These are phyloP conservation scores for Talaromyces sp. DNA, from an alignment of 2,329 filamentous ascomycete genomes.

Conservation along the genomic window DNA sequence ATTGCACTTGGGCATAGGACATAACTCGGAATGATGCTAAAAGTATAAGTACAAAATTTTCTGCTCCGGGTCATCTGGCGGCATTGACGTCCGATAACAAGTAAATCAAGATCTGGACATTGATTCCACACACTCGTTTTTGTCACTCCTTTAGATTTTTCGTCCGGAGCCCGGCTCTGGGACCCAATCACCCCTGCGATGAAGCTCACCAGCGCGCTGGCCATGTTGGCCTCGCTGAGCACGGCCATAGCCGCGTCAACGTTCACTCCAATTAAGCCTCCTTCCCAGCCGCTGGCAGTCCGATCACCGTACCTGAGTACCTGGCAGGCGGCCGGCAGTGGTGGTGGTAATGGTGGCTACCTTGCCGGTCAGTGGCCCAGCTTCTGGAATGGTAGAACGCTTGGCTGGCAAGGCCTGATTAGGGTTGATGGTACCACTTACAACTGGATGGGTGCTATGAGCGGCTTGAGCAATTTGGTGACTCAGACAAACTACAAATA, in stretches of 20 bases:
- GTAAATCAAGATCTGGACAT: background rate
- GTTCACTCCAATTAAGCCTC: conserved; percentile 64
- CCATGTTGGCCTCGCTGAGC: conserved; percentile 7
- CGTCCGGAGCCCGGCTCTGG: background rate
- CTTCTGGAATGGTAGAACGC: conserved; percentile 63
- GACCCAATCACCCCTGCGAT: background rate
- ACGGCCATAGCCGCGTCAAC: conserved; percentile 44
- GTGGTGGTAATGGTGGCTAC: conserved; percentile 63
- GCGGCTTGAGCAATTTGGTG: conserved; percentile 35
- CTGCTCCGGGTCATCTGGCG: background rate
- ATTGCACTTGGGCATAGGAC: background rate
- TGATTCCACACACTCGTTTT: background rate
- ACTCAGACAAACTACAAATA: conserved; percentile 66
- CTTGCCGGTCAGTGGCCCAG: conserved; percentile 67
- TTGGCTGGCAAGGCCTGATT: conserved; percentile 68
- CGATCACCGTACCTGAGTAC: conserved; percentile 71
- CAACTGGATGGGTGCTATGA: conserved; percentile 64
- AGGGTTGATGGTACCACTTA: conserved; percentile 64
- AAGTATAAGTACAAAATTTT: background rate
- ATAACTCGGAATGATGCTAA: background rate
- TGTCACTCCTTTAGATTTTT: background rate
- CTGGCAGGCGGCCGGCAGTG: conserved; percentile 63
- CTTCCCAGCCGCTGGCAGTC: conserved; percentile 71
- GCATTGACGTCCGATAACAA: background rate
- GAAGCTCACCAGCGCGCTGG: conserved; percentile 3